These are phyloP conservation scores for Phytophthora pinifolia DNA, from an alignment of 352 stramenopile species.

Conservation along the genomic window DNA sequence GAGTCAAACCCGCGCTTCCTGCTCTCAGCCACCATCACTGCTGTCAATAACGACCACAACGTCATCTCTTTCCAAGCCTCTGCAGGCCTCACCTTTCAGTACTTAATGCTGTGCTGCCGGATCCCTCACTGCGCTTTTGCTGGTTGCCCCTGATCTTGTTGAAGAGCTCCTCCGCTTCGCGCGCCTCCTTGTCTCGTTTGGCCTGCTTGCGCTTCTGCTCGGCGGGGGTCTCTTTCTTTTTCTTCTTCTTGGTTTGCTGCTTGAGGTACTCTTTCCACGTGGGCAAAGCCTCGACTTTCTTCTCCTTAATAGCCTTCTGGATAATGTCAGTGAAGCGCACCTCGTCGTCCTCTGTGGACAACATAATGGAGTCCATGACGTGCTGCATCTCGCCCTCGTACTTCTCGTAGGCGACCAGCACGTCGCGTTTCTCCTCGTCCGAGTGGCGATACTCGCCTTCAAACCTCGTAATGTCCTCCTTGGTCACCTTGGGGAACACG, in stretches of 20 bases:
- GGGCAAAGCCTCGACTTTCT: constrained; percentile 36
- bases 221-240: constrained; percentile 32
- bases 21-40: constrained; percentile 9
- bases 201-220: constrained; percentile 48
- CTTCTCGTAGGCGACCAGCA: constrained; percentile 77
- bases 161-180: constrained; percentile 63
- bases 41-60: constrained; percentile 1
- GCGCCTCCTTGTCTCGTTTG: constrained; percentile 60
- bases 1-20: constrained; percentile 63
- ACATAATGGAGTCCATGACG: constrained; percentile 87
- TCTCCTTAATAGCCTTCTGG: constrained; percentile 52
- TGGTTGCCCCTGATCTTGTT: constrained; percentile 62
- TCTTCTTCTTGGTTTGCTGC: constrained; percentile 37
- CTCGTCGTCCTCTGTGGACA: constrained; percentile 82
- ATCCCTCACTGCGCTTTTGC: constrained; percentile 34
- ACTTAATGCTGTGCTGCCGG: constrained; percentile 34
- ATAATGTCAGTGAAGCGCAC: constrained; percentile 71
- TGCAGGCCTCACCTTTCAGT: constrained; percentile 35
- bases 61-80: too few species aligned
- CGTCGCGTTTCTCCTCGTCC: constrained; percentile 80
- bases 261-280: constrained; percentile 54
- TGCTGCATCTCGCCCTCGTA: constrained; percentile 77
- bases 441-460: constrained; percentile 80
- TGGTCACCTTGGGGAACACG: constrained; percentile 88
- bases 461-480: constrained; percentile 79